These are phyloP conservation scores for Fimicolochytrium jonesii DNA, from an alignment of 192 early-diverging fungal genomes.

Conservation along the genomic window DNA sequence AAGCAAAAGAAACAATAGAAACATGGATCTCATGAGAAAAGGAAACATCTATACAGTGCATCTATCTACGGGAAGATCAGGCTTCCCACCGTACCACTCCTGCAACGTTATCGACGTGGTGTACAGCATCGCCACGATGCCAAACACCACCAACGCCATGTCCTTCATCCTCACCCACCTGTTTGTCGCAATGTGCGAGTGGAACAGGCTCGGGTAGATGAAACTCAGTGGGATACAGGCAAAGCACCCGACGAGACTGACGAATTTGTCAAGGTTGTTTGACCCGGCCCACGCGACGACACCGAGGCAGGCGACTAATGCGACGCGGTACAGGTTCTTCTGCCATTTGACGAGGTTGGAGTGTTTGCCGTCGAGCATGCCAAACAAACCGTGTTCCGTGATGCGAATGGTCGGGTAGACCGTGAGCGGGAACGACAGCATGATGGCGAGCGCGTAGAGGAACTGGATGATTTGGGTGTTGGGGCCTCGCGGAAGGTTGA, in stretches of 20 bases:
- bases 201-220: constrained; percentile 85
- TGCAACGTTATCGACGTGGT: constrained; percentile 74
- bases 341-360: constrained; percentile 75
- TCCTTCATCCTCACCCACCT: constrained; percentile 46
- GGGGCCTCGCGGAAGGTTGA: constrained; percentile 74
- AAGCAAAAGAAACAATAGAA: too few relatives aligned
- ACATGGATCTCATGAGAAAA: too few relatives aligned
- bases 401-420: constrained; percentile 94
- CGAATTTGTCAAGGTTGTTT: constrained; percentile 75
- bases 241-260: constrained; percentile 76
- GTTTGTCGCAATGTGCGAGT: constrained; percentile 46
- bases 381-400: constrained; percentile 82
- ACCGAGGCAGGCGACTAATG: constrained; percentile 64
- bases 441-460: constrained; percentile 88
- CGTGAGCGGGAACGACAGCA: constrained; percentile 87
- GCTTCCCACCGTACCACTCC: constrained; percentile 50
- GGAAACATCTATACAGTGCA: too few relatives aligned
- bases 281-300: constrained; percentile 72
- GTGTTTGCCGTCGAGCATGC: constrained; percentile 67
- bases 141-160: constrained; percentile 61
- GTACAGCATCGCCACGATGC: constrained; percentile 68
- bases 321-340: constrained; percentile 76
- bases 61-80: constrained; percentile 45
- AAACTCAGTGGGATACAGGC: constrained; percentile 72
- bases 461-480: constrained; percentile 70